Percentiles rank a stretch among this genome's conserved stretches.
These are phyloP conservation scores for Solanum dulcamara DNA, from an alignment of 257 asterid genomes.

Conservation along the genomic window DNA sequence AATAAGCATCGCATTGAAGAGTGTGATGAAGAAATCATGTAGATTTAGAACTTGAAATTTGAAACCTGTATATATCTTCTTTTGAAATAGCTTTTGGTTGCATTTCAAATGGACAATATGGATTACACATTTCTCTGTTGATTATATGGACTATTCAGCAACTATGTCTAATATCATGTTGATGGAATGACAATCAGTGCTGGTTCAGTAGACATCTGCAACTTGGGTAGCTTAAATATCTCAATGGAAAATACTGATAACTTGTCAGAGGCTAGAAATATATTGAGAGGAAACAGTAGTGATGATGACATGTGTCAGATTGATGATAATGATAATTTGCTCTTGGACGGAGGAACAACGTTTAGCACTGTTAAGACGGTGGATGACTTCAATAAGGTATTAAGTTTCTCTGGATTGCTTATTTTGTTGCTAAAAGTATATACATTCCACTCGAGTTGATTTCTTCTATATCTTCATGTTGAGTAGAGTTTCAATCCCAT, in stretches of 20 bases:
- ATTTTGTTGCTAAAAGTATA: not conserved
- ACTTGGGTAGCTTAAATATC: slow-evolving; percentile 26
- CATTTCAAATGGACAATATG: not conserved
- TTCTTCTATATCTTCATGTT: not conserved
- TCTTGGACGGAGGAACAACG: slow-evolving; percentile 1
- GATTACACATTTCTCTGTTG: not conserved
- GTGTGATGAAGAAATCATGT: not conserved
- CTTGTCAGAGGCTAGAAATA: slow-evolving; percentile 1
- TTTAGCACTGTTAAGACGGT: not conserved
- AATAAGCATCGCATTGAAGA: not conserved
- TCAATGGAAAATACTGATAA: slow-evolving; percentile 8
- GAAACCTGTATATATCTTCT: not conserved
- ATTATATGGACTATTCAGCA: not conserved
- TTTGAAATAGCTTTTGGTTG: not conserved
- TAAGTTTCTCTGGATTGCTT: not conserved
- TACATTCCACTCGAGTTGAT: not conserved
- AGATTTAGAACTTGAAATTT: not conserved
- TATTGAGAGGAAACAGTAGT: not conserved
- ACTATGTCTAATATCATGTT: not conserved
- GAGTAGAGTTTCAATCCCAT: slow-evolving; percentile 26
- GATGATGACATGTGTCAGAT: slow-evolving; percentile 21
- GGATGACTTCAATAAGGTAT: slow-evolving; percentile 21
- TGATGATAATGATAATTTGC: slow-evolving; percentile 12
- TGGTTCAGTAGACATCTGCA: slow-evolving; percentile 24
- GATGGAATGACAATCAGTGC: slow-evolving; percentile 4